phyloP scores from a whole-genome alignment of 345 rosid species.

The Rhodamnia argentea region DNA sequence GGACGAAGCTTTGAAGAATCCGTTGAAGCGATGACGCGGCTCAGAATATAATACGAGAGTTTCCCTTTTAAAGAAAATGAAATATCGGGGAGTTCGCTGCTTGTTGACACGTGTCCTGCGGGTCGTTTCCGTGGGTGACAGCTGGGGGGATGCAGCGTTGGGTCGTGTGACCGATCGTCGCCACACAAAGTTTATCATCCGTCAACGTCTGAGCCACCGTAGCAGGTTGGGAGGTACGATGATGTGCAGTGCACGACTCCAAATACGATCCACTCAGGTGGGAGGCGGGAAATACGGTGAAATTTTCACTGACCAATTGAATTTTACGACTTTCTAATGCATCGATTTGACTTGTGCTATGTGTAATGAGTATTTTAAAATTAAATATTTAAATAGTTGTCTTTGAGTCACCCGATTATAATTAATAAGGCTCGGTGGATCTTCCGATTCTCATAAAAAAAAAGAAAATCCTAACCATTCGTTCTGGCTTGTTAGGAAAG shows the following conservation, averaged over 20 bases:
- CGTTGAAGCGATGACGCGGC: not conserved
- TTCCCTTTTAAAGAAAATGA: no score
- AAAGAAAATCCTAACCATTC: not conserved
- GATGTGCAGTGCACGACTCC: not conserved
- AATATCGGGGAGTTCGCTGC: not conserved
- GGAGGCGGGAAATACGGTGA: no score
- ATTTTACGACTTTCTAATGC: not conserved
- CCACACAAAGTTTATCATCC: not conserved
- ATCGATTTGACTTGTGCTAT: not conserved
- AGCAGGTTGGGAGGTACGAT: not conserved
- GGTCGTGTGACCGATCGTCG: not conserved
- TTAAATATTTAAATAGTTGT: not conserved
- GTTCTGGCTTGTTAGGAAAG: not conserved
- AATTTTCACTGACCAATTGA: not conserved
- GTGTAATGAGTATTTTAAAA: not conserved
- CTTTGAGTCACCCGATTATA: not conserved
- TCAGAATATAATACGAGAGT: no score
- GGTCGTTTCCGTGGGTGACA: not conserved
- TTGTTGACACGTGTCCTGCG: not conserved
- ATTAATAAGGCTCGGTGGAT: accelerated
- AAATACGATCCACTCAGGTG: no score
- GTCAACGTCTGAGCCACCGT: not conserved
- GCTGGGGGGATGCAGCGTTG: not conserved
- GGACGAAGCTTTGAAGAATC: not conserved
- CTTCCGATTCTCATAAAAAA: accelerated